Evolutionary conservation across 1,284 basidiomycete species (phyloP).

Genomic region (Anthracocystis setariae): DNA sequence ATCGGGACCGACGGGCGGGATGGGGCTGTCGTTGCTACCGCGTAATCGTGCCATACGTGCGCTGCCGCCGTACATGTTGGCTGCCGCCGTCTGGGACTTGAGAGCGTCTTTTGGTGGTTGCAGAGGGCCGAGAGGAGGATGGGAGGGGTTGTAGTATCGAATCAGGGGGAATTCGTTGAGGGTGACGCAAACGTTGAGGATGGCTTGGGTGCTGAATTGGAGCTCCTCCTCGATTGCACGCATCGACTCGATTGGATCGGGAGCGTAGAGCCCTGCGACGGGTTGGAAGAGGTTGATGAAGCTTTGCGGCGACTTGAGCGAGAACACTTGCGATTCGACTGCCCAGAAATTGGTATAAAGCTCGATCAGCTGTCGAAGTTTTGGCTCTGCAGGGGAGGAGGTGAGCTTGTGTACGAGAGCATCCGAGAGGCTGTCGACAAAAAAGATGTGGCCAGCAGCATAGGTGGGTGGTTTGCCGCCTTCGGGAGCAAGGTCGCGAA

Average conservation of each 20-base stretch:
- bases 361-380: conserved; percentile 64
- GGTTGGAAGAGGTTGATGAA: conserved; percentile 53
- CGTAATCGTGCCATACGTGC: conserved; percentile 53
- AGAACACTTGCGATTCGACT: conserved; percentile 59
- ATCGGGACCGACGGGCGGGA: conserved; percentile 13
- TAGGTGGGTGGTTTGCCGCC: conserved; percentile 73
- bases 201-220: conserved; percentile 57
- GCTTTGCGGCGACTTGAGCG: conserved; percentile 58
- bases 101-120: conserved; percentile 50
- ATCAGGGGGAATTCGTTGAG: conserved; percentile 93
- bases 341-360: conserved; percentile 64
- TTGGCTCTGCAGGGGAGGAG: conserved; percentile 61
- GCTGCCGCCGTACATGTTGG: conserved; percentile 49
- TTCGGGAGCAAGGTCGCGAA: conserved; percentile 69
- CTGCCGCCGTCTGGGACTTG: conserved; percentile 45
- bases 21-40: conserved; percentile 31
- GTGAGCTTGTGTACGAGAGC: conserved; percentile 61
- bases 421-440: conserved; percentile 80
- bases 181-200: conserved; percentile 82
- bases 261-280: conserved; percentile 71
- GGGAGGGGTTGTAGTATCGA: conserved; percentile 87
- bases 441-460: conserved; percentile 89
- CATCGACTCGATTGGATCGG: conserved; percentile 54
- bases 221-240: conserved; percentile 62
- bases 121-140: conserved; percentile 82